Percentiles rank a stretch among this genome's conserved stretches.
Evolutionary conservation across 192 early-diverging fungal species (phyloP).

Genomic region (Backusella luteola): DNA sequence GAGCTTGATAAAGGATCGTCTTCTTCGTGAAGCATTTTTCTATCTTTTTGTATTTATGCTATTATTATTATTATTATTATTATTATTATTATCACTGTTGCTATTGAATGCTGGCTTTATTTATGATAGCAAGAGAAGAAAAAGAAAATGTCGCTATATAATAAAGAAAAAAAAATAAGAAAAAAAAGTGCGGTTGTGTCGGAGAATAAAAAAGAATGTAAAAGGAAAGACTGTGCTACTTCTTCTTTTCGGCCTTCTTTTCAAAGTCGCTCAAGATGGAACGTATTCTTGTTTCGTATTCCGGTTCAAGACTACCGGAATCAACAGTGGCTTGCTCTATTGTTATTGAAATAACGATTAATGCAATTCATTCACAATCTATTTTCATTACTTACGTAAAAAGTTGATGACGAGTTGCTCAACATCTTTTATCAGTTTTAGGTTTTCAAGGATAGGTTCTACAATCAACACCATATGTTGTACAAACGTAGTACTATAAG

Average conservation of each 20-base stretch:
- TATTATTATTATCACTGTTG: neutral
- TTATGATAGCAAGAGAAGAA: neutral
- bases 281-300: neutral
- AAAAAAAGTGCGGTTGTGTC: neutral
- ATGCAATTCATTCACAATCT: neutral
- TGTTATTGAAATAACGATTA: neutral
- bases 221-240: neutral
- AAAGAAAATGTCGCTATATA: neutral
- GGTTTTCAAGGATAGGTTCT: conserved; percentile 3
- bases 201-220: neutral
- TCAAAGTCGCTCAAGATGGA: neutral
- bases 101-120: neutral
- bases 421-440: conserved; percentile 15
- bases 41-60: neutral
- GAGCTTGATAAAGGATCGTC: conserved; percentile 27
- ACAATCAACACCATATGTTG: conserved; percentile 13
- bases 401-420: neutral
- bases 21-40: conserved; percentile 30
- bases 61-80: neutral
- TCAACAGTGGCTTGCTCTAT: neutral
- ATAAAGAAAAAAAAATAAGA: neutral
- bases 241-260: neutral
- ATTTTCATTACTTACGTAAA: neutral
- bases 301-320: neutral
- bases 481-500: neutral